A percentile compares a stretch with the other conserved stretches of the same genome.
Conservation (phyloP, 495 filamentous ascomycete genomes). For the Pyrenopolyporus hunteri region DNA sequence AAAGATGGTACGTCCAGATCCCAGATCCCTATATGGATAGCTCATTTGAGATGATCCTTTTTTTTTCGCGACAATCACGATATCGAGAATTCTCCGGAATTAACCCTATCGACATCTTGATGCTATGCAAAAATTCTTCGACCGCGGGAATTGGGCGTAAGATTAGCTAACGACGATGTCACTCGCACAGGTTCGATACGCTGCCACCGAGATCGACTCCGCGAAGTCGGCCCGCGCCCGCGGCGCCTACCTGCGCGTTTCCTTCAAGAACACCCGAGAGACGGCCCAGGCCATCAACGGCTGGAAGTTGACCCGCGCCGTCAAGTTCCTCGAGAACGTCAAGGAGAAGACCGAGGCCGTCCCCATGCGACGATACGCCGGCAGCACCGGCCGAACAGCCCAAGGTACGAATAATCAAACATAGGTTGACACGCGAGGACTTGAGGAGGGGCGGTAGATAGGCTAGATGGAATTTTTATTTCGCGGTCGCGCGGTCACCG, state of each 20-base stretch:
- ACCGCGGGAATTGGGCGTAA: not conserved
- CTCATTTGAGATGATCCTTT: no score
- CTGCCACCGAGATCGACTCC: slow-evolving; percentile 83
- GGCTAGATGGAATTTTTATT: no score
- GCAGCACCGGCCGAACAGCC: slow-evolving; percentile 88
- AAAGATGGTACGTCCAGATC: slow-evolving; percentile 42
- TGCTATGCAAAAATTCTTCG: not conserved
- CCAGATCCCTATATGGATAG: no score
- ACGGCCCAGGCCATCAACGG: slow-evolving; percentile 98
- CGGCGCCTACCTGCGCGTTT: slow-evolving; percentile 97
- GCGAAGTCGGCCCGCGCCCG: slow-evolving; percentile 95
- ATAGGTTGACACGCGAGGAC: no score
- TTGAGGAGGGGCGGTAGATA: no score
- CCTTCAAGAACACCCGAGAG: slow-evolving; percentile 99
- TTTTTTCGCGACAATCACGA: slow-evolving; percentile 2
- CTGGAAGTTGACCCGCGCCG: slow-evolving; percentile 95
- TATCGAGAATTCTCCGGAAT: not conserved
- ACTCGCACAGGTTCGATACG: slow-evolving; percentile 87
- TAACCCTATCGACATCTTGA: not conserved
- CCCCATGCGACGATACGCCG: slow-evolving; percentile 94
- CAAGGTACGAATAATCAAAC: slow-evolving; percentile 76
- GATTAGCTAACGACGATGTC: slow-evolving; percentile 47
- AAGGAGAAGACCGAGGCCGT: slow-evolving; percentile 93
- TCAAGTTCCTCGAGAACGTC: slow-evolving; percentile 96
- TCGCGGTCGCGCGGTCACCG: no score